Evolutionary conservation across 768 basidiomycete genomes (phyloP).

Genomic region (Suillus variegatus): DNA sequence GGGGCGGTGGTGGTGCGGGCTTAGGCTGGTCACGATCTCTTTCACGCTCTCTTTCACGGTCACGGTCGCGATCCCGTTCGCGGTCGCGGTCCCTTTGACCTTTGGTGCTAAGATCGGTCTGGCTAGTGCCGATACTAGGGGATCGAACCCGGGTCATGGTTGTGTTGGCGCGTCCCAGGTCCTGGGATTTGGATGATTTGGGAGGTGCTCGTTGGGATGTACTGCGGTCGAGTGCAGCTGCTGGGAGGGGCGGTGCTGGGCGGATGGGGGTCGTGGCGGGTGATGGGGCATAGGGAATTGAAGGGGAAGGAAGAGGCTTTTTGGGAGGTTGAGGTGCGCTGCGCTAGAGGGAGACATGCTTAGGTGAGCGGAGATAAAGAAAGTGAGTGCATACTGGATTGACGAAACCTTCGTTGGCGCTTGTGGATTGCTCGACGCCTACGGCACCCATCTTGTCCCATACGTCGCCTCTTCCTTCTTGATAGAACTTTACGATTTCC

Average conservation of each 20-base stretch:
- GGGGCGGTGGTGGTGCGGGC: slow-evolving; percentile 49
- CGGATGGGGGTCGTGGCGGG: slow-evolving; percentile 60
- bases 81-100: slow-evolving; percentile 25
- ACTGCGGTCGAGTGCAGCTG: slow-evolving; percentile 77
- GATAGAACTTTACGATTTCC: slow-evolving; percentile 99
- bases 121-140: slow-evolving; percentile 38
- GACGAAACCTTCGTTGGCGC: slow-evolving; percentile 51
- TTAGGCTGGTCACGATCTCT: slow-evolving; percentile 45
- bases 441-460: slow-evolving; percentile 85
- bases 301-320: slow-evolving; percentile 35
- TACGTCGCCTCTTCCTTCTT: slow-evolving; percentile 77
- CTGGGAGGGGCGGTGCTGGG: slow-evolving; percentile 75
- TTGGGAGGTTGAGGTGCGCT: slow-evolving; percentile 43
- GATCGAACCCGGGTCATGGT: slow-evolving; percentile 41
- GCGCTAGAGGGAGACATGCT: slow-evolving; percentile 30
- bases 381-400: slow-evolving; percentile 49
- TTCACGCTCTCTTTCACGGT: slow-evolving; percentile 30
- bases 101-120: slow-evolving; percentile 58
- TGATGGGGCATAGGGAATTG: slow-evolving; percentile 34
- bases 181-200: slow-evolving; percentile 45
- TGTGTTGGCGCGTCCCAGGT: slow-evolving; percentile 66
- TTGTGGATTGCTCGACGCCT: slow-evolving; percentile 29
- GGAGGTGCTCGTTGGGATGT: slow-evolving; percentile 79
- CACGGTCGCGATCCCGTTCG: slow-evolving; percentile 34
- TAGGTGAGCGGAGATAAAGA: background rate